Evolutionary conservation across 2,329 filamentous ascomycete genomes (phyloP), one percentile per base, ranked within the genome.

Genomic region (Aureobasidium sp.): DNA sequence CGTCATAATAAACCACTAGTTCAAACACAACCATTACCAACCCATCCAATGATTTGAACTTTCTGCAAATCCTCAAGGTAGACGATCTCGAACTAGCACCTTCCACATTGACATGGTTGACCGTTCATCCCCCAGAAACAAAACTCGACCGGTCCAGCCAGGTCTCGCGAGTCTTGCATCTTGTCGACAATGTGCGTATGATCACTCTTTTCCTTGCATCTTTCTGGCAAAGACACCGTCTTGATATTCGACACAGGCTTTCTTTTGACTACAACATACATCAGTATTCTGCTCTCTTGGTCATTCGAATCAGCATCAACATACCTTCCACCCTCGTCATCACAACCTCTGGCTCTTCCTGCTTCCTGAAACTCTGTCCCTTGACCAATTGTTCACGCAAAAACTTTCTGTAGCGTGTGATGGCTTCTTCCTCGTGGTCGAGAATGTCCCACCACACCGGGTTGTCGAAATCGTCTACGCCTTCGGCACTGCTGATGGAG

Each of bases 61-160:
- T n/a, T n/a, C n/a, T n/a, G n/a, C n/a, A n/a, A n/a, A n/a, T n/a
- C n/a, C n/a, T n/a, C n/a, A n/a, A n/a, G n/a, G n/a, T n/a, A n/a
- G n/a, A n/a, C n/a, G n/a, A n/a, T n/a, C n/a, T n/a, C n/a, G n/a
- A 8, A 23, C 43, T 37, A 55, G 40, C 53, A 57, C 21, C 46
- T 57, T n/a, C 55, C 55, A 40, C 55, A 58, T 5, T 49, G 43
- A 13, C 55, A 58, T 11, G 33, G 29, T n/a, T 49, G 43, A 10
- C 55, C 43, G 5, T 58, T 58, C 55, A 58, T 29, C 5, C 43
- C 40, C 55, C 55, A 58, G 43, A 58, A 58, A 40, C 55, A 58
- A 5, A 58, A 58, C 10, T 58, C 55, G 23, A 47, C 33, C 21
- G 29, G 17, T 29, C 43, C 55, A n/a, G 42, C 23, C 42, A 58